Evolutionary conservation across 495 filamentous ascomycete species (phyloP).

Genomic region (Tirmania nivea): DNA sequence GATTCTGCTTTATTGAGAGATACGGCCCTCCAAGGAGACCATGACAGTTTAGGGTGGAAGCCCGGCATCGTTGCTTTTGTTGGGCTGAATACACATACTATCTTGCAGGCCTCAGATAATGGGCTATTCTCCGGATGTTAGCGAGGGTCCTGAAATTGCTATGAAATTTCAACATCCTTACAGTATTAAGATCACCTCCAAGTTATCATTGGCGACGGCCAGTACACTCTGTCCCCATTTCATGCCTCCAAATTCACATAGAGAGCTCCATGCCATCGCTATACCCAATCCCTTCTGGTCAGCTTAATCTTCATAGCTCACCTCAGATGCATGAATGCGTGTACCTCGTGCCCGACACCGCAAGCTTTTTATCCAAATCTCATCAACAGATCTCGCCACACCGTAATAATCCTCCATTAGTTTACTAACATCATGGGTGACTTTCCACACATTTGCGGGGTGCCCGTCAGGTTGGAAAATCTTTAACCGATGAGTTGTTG

Average conservation of each 20-base stretch:
- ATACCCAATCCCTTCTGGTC: too few relatives aligned
- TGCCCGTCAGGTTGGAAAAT: constrained; percentile 17
- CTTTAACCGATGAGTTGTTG: constrained; percentile 28
- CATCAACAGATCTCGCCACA: not conserved
- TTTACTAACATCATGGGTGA: constrained; percentile 19
- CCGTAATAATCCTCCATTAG: constrained; percentile 4
- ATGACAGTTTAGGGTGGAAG: not conserved
- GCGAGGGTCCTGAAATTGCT: too few relatives aligned
- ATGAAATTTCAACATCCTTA: not conserved
- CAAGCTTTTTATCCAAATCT: too few relatives aligned
- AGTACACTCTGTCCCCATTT: constrained; percentile 16
- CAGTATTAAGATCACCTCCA: constrained; percentile 22
- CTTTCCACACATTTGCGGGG: constrained; percentile 14
- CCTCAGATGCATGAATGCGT: not conserved
- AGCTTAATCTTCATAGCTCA: too few relatives aligned
- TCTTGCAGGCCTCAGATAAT: not conserved
- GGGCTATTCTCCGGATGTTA: not conserved
- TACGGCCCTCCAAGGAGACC: not conserved
- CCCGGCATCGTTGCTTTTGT: not conserved
- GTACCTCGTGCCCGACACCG: too few relatives aligned
- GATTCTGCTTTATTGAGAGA: not conserved
- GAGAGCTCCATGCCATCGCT: constrained; percentile 18
- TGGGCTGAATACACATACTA: not conserved
- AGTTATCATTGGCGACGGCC: constrained; percentile 26
- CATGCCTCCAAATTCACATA: constrained; percentile 2